Conservation (phyloP, 805 yeast species). For the Wickerhamiella occidentalis region DNA sequence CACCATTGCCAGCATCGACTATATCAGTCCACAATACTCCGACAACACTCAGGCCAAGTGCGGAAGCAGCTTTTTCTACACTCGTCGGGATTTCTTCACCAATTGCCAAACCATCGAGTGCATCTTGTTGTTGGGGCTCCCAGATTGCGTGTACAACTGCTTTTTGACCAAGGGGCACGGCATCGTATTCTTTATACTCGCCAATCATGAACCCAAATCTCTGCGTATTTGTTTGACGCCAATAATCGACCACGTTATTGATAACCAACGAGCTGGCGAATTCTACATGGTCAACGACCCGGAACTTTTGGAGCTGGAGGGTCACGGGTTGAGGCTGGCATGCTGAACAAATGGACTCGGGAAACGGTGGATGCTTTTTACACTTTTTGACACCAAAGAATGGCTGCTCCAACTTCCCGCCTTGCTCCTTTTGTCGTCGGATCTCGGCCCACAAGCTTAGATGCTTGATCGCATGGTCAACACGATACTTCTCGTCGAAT, state of each 20-base stretch:
- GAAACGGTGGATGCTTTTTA: slow-evolving; percentile 87
- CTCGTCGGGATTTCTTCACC: slow-evolving; percentile 33
- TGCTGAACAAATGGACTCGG: slow-evolving; percentile 85
- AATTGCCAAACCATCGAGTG: slow-evolving; percentile 72
- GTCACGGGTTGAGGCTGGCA: slow-evolving; percentile 96
- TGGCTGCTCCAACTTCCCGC: slow-evolving; percentile 60
- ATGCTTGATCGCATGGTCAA: slow-evolving; percentile 71
- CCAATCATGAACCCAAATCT: slow-evolving; percentile 82
- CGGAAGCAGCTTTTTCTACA: slow-evolving; percentile 39
- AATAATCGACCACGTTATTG: slow-evolving; percentile 73
- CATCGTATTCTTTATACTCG: slow-evolving; percentile 58
- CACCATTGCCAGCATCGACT: slow-evolving; percentile 71
- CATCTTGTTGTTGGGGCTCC: slow-evolving; percentile 84
- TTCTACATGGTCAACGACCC: slow-evolving; percentile 98
- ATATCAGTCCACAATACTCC: slow-evolving; percentile 87
- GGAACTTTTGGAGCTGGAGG: slow-evolving; percentile 71
- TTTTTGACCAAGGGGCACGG: slow-evolving; percentile 85
- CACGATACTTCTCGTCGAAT: slow-evolving; percentile 71
- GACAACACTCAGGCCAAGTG: slow-evolving; percentile 54
- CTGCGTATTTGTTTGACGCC: slow-evolving; percentile 85
- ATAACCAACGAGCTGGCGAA: slow-evolving; percentile 62
- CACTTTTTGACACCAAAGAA: slow-evolving; percentile 56
- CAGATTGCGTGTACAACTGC: slow-evolving; percentile 89
- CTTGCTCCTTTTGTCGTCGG: slow-evolving; percentile 53
- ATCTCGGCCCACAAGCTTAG: slow-evolving; percentile 74